Conservation (phyloP, 2,329 filamentous ascomycete genomes). For the Pestalotiopsis fici region DNA sequence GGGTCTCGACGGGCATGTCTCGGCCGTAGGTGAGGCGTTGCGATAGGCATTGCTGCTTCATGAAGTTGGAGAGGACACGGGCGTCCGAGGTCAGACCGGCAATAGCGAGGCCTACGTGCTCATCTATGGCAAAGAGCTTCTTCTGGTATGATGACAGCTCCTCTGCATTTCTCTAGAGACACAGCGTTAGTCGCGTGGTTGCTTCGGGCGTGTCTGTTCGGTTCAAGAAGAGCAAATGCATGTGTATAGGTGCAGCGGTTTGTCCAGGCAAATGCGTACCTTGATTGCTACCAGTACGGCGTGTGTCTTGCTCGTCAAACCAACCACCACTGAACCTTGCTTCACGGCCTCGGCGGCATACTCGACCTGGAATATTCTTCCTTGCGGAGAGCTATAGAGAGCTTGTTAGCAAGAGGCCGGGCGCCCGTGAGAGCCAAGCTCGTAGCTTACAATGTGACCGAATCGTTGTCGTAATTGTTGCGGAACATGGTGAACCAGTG, state of each 20-base stretch:
- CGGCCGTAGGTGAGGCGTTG: slow-evolving; percentile 96
- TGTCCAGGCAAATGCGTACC: slow-evolving; percentile 54
- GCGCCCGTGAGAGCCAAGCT: slow-evolving; percentile 4
- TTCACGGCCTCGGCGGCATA: slow-evolving; percentile 99
- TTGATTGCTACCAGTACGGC: slow-evolving; percentile 95
- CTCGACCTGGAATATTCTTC: slow-evolving; percentile 99
- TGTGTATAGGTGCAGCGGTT: background rate
- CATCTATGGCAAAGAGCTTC: slow-evolving; percentile 96
- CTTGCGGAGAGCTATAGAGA: slow-evolving; percentile 83
- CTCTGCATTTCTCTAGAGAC: slow-evolving; percentile 85
- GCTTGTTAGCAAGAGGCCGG: slow-evolving; percentile 16
- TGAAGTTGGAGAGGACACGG: slow-evolving; percentile 99
- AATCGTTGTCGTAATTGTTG: slow-evolving; percentile 99
- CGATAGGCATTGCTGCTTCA: slow-evolving; percentile 98
- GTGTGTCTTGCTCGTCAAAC: slow-evolving; percentile 97
- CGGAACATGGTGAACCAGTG: slow-evolving; percentile 78
- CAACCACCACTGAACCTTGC: slow-evolving; percentile 97
- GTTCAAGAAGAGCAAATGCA: slow-evolving; percentile 1
- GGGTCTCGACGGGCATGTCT: slow-evolving; percentile 84
- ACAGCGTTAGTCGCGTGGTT: slow-evolving; percentile 8
- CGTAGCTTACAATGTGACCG: slow-evolving; percentile 88
- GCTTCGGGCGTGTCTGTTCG: background rate
- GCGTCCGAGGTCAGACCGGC: slow-evolving; percentile 96
- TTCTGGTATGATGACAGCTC: slow-evolving; percentile 99
- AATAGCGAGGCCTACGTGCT: slow-evolving; percentile 92